Evolutionary conservation across 2,329 filamentous ascomycete genomes (phyloP), one percentile per base, ranked within the genome.

Genomic region (Zasmidium cellare): DNA sequence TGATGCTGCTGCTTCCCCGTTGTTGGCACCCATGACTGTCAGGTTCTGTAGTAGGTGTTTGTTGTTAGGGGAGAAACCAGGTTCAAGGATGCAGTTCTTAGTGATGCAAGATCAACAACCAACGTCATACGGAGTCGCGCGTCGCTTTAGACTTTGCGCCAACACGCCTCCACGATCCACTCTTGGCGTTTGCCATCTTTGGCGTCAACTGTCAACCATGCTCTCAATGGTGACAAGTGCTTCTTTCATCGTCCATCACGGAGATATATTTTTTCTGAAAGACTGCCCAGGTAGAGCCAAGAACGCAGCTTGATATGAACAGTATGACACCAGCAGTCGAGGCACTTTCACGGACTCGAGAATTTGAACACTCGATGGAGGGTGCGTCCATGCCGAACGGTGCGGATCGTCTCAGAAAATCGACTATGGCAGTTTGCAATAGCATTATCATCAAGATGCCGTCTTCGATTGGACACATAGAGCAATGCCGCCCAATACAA

Each of bases 401-500:
- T n/a, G n/a, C n/a, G n/a, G n/a, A n/a, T n/a, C n/a, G n/a, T n/a
- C n/a, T n/a, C n/a, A n/a, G n/a, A n/a, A n/a, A n/a, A n/a, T n/a
- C n/a, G n/a, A n/a, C n/a, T n/a, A n/a, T n/a, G n/a, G n/a, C n/a
- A n/a, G n/a, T n/a, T n/a, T n/a, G n/a, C n/a, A n/a, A n/a, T n/a
- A n/a, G n/a, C n/a, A n/a, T n/a, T n/a, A n/a, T 56, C 48, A 23
- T 65, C 56, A 69, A 31, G 61, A 68, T 16, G 12, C 7, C 16
- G 61, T 74, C 58, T 81, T 81, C 44, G 78, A 76, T 57, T 91
- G 84, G 1, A 96, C 92, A 75, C 92, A 96, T 23, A 96, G 75
- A 2, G 82, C 91, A 72, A 96, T 96, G 0, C 92, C 92, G 16
- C 80, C 82, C 47, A 96, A 76, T 2, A 93, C 92, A 12, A 96